Evolutionary conservation across 257 asterid genomes (phyloP).

Genomic region (Solanum piurae): DNA sequence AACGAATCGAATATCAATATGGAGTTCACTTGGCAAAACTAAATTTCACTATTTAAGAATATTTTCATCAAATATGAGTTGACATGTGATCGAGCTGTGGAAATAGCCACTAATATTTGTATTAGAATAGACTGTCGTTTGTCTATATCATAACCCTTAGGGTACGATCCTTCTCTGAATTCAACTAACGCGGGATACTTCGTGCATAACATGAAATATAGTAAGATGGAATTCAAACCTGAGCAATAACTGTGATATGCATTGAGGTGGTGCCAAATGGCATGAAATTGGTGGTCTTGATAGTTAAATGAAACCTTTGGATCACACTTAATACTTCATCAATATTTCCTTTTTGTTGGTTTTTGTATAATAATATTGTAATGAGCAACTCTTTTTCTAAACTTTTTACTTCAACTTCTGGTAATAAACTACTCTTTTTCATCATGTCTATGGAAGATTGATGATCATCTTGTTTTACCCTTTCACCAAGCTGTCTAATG

Average conservation of each 20-base stretch:
- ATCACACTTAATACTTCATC: neutral
- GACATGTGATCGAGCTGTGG: neutral
- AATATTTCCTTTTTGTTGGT: neutral
- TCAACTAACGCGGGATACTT: neutral
- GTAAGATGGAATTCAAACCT: neutral
- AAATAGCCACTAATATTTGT: too few relatives aligned
- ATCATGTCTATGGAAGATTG: neutral
- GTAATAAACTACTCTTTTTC: neutral
- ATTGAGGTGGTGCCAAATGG: neutral
- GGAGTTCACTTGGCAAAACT: neutral
- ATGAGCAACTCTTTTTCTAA: neutral
- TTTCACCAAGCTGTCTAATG: neutral
- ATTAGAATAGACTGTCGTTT: neutral
- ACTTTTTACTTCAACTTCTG: neutral
- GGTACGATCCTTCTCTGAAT: rapidly evolving
- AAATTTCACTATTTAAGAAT: neutral
- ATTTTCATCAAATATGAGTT: too few relatives aligned
- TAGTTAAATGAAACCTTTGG: neutral
- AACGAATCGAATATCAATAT: too few relatives aligned
- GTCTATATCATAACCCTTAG: neutral
- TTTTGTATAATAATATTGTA: neutral
- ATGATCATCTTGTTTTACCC: neutral
- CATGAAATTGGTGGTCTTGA: neutral
- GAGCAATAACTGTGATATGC: neutral
- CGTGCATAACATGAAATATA: neutral